Base-by-base conservation (phyloP, 2,329 filamentous ascomycete species). In the Colletotrichum sp. region DNA sequence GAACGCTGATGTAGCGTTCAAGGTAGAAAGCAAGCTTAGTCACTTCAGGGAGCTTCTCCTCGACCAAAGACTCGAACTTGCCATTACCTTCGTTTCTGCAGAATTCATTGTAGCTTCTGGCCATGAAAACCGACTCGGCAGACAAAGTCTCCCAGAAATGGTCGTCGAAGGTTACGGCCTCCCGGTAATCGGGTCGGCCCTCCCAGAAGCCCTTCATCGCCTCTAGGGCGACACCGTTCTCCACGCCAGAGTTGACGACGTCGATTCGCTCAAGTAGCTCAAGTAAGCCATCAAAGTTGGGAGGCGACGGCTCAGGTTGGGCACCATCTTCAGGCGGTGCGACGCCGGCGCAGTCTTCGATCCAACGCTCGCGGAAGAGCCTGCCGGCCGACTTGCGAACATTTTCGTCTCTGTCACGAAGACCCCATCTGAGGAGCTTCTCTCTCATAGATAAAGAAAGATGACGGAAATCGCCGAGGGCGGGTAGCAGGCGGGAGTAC, bases 151-250 rank as follows among this genome's bases (percentile, higher is more conserved):
- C 92, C 94, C 94, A 98, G 84, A 95, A 96, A 19, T 88, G 87
- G 80, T 96, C 92, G 78, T 94, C 91, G 78, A 97, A 95, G 29
- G 86, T 89, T 70, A 96, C 89, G 34, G 90, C 92, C 70, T 96
- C 93, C 68, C 93, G 89, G 81, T 96, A 96, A 82, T 97, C 95
- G 4, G 95, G 94, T 22, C 97, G 93, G 6, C 96, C 95, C 79
- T 97, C 95, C 97, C 97, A 99, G 85, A 99, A 99, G 64, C 95
- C 95, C 77, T 92, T 94, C 96, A 99, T 98, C 1, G 97, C 97
- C 82, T 98, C 95, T 11, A 98, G 90, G 3, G 95, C 96, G 75
- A 99, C 95, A 8, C 97, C 98, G 71, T 94, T 95, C 83, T 98
- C 96, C 25, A 94, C 92, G 2, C 96, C 96, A 6, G 96, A 96